A percentile compares a stretch with the other conserved stretches of the same genome.
Conservation (phyloP, 2,329 filamentous ascomycete genomes). For the Rutstroemia sp. region DNA sequence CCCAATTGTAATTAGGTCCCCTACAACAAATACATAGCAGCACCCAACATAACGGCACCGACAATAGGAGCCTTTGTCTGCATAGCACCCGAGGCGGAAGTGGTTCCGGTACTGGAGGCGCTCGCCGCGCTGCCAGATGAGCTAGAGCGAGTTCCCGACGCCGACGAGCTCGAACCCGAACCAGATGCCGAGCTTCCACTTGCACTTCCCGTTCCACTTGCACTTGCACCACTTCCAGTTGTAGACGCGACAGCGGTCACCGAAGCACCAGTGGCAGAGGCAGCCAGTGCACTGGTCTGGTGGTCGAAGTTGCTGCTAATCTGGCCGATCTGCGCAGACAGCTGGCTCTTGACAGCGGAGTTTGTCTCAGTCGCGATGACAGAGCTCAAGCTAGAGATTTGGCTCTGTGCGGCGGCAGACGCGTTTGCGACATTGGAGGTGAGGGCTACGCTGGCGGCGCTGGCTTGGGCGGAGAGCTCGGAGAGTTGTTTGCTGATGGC, state of each 20-base stretch:
- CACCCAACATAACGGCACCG: neutral
- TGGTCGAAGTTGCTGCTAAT: conserved; percentile 15
- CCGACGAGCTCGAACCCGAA: too few relatives aligned
- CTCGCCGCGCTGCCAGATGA: too few relatives aligned
- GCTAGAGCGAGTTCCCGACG: too few relatives aligned
- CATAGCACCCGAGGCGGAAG: neutral
- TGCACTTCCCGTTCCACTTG: too few relatives aligned
- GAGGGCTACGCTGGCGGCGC: neutral
- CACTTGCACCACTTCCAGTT: neutral
- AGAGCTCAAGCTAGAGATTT: conserved; percentile 1
- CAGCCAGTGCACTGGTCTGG: neutral
- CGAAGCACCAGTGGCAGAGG: neutral
- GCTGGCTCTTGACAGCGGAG: neutral
- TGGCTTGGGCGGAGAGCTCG: neutral
- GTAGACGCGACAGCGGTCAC: neutral
- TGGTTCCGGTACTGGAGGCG: too few relatives aligned
- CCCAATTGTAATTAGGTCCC: too few relatives aligned
- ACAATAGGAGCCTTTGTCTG: neutral
- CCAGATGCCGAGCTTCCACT: too few relatives aligned
- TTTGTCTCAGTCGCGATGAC: neutral
- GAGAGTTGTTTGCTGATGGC: neutral
- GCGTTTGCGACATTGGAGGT: neutral
- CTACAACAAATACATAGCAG: neutral
- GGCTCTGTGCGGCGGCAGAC: neutral
- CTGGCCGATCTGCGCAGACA: conserved; percentile 6